Percentiles rank a stretch among this genome's conserved stretches.
Evolutionary conservation across 805 yeast genomes (phyloP).

Genomic region (Wickerhamomyces queroliae): DNA sequence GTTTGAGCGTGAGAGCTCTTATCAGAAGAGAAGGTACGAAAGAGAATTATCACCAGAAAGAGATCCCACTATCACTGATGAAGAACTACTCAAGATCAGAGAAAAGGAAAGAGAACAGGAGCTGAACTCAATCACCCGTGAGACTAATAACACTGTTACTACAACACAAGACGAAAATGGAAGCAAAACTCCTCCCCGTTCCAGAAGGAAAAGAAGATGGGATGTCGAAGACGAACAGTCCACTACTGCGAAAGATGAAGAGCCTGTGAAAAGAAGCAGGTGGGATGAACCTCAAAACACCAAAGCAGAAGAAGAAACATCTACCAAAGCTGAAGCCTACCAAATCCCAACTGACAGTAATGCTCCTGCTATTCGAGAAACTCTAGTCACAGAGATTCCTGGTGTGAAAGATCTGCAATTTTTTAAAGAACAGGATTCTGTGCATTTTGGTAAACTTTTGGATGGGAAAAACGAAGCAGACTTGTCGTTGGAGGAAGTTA

Average conservation of each 20-base stretch:
- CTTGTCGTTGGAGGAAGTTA: constrained; percentile 44
- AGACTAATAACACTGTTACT: not conserved
- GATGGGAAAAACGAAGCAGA: constrained; percentile 25
- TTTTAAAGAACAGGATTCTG: constrained; percentile 67
- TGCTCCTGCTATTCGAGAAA: constrained; percentile 25
- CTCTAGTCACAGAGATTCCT: constrained; percentile 50
- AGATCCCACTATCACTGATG: constrained; percentile 30
- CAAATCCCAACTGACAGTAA: constrained; percentile 46
- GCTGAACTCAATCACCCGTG: not conserved
- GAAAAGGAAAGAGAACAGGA: constrained; percentile 16
- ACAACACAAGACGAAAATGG: constrained; percentile 11
- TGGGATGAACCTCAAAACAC: constrained; percentile 20
- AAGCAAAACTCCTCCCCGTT: constrained; percentile 22
- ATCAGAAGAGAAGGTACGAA: constrained; percentile 36
- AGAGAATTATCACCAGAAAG: constrained; percentile 24
- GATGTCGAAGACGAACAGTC: constrained; percentile 21
- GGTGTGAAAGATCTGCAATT: constrained; percentile 61
- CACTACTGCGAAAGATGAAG: constrained; percentile 7
- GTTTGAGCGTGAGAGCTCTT: constrained; percentile 37
- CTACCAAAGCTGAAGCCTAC: constrained; percentile 29
- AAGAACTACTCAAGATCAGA: constrained; percentile 35
- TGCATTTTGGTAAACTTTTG: constrained; percentile 61
- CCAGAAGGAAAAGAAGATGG: constrained; percentile 18
- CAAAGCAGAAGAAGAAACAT: not conserved
- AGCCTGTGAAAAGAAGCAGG: constrained; percentile 21